phyloP scores from a whole-genome alignment of 2,329 filamentous ascomycete species.

The Diaporthe vaccinii region DNA sequence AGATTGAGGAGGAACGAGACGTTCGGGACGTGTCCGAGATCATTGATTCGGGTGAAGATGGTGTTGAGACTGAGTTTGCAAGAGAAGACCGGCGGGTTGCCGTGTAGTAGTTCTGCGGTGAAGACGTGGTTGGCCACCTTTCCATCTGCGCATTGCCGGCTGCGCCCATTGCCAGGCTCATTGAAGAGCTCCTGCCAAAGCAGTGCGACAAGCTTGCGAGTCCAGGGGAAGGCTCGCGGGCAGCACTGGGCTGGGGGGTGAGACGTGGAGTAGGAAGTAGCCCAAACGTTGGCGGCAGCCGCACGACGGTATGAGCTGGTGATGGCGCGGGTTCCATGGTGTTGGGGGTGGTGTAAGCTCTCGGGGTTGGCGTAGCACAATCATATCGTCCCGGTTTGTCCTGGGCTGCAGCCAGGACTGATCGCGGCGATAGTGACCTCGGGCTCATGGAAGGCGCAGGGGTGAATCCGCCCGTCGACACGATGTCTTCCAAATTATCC shows the following conservation, averaged over 20 bases:
- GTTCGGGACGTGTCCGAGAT: constrained; percentile 72
- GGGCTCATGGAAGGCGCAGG: constrained; percentile 40
- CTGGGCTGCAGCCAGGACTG: constrained; percentile 59
- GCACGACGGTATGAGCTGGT: constrained; percentile 59
- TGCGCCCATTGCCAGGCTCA: constrained; percentile 73
- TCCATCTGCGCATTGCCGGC: constrained; percentile 63
- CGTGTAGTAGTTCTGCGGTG: constrained; percentile 64
- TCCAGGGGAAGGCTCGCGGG: constrained; percentile 69
- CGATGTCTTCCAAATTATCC: constrained; percentile 70
- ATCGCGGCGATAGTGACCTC: constrained; percentile 52
- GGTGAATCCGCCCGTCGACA: constrained; percentile 42
- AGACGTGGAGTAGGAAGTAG: constrained; percentile 71
- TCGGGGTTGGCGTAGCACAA: constrained; percentile 56
- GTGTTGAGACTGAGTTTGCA: constrained; percentile 72
- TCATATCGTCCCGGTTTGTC: constrained; percentile 42
- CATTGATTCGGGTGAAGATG: constrained; percentile 77
- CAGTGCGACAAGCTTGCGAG: constrained; percentile 54
- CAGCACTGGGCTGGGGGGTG: constrained; percentile 68
- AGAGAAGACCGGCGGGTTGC: constrained; percentile 70
- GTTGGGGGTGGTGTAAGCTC: constrained; percentile 56
- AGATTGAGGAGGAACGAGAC: constrained; percentile 75
- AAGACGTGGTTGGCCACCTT: constrained; percentile 66
- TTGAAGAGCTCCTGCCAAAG: constrained; percentile 65
- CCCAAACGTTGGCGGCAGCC: constrained; percentile 65
- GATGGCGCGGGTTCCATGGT: constrained; percentile 65